phyloP scores from a whole-genome alignment of 148 eudicot genomes.

The Simmondsia chinensis region DNA sequence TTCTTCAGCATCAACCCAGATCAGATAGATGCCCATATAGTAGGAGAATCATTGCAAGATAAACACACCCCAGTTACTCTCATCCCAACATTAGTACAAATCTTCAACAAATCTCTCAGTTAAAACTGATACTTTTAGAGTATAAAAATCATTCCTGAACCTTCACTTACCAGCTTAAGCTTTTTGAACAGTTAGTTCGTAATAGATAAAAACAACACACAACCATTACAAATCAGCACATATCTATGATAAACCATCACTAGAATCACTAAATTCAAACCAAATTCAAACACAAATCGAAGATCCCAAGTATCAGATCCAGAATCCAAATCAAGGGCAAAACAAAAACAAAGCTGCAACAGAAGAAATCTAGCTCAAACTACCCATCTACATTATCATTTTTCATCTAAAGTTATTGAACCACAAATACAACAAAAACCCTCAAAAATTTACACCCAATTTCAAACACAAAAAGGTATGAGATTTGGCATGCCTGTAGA shows the following conservation, averaged over 20 bases:
- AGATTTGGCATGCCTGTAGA: constrained; percentile 14
- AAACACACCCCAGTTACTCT: too few relatives aligned
- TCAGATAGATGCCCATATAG: too few relatives aligned
- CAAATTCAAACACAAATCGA: not conserved
- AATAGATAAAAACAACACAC: too few relatives aligned
- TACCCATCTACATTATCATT: constrained; percentile 34
- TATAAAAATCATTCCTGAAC: too few relatives aligned
- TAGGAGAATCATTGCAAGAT: too few relatives aligned
- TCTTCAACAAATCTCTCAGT: too few relatives aligned
- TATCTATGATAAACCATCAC: constrained; percentile 1
- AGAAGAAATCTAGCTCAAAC: constrained; percentile 8
- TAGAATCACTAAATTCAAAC: not conserved
- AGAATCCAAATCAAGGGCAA: constrained; percentile 19
- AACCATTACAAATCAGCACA: constrained; percentile 1
- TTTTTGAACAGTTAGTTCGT: too few relatives aligned
- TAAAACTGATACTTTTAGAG: too few relatives aligned
- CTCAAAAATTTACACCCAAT: constrained; percentile 4
- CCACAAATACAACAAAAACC: constrained; percentile 15
- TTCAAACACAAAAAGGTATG: not conserved
- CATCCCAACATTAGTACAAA: too few relatives aligned
- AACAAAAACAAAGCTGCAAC: constrained; percentile 12
- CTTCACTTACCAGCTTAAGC: too few relatives aligned
- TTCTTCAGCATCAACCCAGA: too few relatives aligned
- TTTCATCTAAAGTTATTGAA: constrained; percentile 8
- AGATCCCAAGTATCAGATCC: constrained; percentile 20